Percentiles rank a stretch among this genome's conserved stretches.
Evolutionary conservation across 2,329 filamentous ascomycete genomes (phyloP).

Genomic region (Fusarium agapanthi): DNA sequence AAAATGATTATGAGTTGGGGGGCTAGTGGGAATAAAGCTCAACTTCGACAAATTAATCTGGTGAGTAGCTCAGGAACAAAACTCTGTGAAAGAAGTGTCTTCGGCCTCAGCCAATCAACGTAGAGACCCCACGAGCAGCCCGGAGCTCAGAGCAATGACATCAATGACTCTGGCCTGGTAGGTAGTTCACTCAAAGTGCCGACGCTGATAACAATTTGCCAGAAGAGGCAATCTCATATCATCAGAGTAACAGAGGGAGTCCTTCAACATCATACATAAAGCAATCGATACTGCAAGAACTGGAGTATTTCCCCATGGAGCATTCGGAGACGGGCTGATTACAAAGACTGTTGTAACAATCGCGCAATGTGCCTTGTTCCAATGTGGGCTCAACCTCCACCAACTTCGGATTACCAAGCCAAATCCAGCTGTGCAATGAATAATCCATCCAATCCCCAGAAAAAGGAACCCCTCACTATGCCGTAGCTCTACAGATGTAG

Average conservation of each 20-base stretch:
- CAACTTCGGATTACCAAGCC: slow-evolving; percentile 20
- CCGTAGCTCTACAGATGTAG: background rate
- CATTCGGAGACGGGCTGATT: slow-evolving; percentile 18
- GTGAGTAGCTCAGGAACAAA: background rate
- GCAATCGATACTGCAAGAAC: background rate
- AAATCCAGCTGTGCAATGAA: slow-evolving; percentile 6
- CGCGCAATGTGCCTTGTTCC: slow-evolving; percentile 14
- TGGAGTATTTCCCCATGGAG: background rate
- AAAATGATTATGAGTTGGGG: rapidly evolving
- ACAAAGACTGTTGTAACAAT: slow-evolving; percentile 15
- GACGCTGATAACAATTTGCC: background rate
- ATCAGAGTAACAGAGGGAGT: background rate
- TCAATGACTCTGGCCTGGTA: background rate
- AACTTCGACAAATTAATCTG: background rate
- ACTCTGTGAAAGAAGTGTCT: background rate
- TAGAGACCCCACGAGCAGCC: background rate
- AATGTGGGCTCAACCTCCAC: slow-evolving; percentile 8
- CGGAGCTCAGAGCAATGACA: background rate
- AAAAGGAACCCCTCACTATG: slow-evolving; percentile 6
- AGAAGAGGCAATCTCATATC: background rate
- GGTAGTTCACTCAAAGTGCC: background rate
- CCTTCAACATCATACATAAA: background rate
- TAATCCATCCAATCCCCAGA: slow-evolving; percentile 19
- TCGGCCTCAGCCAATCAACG: background rate
- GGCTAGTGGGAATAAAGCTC: background rate